Evolutionary conservation across 345 rosid genomes (phyloP).

Genomic region (Brassica rapa): DNA sequence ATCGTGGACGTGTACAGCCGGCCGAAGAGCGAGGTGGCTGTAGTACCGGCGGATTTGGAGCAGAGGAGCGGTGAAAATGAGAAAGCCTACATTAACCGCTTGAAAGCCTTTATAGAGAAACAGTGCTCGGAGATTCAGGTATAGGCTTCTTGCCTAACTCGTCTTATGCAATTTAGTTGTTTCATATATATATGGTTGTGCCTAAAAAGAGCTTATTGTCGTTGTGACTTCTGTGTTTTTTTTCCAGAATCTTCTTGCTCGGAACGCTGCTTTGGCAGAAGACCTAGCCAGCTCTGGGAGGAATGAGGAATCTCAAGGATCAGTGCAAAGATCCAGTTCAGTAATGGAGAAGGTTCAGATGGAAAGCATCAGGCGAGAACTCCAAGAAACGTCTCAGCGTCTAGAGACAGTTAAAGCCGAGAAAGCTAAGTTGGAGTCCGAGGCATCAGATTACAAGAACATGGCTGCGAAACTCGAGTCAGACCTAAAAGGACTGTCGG

Average conservation of each 20-base stretch:
- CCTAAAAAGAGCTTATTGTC: constrained; percentile 2
- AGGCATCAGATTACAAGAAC: constrained; percentile 66
- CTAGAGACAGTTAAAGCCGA: constrained; percentile 72
- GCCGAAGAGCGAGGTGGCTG: constrained; percentile 80
- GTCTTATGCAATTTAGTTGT: background rate
- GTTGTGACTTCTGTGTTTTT: constrained; percentile 1
- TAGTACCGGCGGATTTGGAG: constrained; percentile 85
- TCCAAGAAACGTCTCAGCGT: constrained; percentile 75
- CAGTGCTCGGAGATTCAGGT: constrained; percentile 94
- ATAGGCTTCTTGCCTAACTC: constrained; percentile 1
- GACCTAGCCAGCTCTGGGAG: constrained; percentile 73
- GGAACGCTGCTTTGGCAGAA: constrained; percentile 87
- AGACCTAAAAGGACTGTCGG: constrained; percentile 80
- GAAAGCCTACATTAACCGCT: constrained; percentile 67
- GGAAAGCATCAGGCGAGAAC: constrained; percentile 76
- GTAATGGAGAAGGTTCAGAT: constrained; percentile 67
- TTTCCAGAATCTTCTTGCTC: constrained; percentile 73
- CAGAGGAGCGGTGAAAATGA: constrained; percentile 74
- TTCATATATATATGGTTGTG: background rate
- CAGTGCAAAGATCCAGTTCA: constrained; percentile 54
- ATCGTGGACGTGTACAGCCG: constrained; percentile 74
- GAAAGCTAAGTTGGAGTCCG: constrained; percentile 66
- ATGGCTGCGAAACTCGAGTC: constrained; percentile 77
- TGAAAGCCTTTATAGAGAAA: constrained; percentile 77
- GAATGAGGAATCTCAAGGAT: constrained; percentile 49